phyloP scores from a whole-genome alignment of 805 yeast species.

The Candida andamanensis region DNA sequence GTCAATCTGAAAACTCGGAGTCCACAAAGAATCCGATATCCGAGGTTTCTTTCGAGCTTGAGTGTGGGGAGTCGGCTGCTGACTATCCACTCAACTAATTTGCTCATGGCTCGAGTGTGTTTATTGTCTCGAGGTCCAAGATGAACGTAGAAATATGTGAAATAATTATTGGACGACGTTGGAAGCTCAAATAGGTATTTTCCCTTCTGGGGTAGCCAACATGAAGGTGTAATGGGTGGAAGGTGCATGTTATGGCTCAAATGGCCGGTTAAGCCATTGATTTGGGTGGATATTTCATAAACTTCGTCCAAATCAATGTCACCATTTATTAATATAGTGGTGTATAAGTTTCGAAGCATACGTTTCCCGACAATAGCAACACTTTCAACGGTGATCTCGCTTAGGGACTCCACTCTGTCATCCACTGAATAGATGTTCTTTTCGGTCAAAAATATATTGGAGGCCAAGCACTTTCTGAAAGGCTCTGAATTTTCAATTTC shows the following conservation, averaged over 20 bases:
- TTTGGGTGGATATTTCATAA: slow-evolving; percentile 2
- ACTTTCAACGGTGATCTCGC: slow-evolving; percentile 36
- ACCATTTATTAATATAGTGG: slow-evolving; percentile 8
- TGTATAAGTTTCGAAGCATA: slow-evolving; percentile 4
- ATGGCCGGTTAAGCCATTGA: slow-evolving; percentile 6
- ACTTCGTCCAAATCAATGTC: slow-evolving; percentile 2
- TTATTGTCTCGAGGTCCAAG: slow-evolving; percentile 7
- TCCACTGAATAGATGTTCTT: slow-evolving; percentile 50
- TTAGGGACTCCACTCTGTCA: slow-evolving; percentile 52
- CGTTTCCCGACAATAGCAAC: slow-evolving; percentile 5
- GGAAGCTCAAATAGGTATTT: slow-evolving; percentile 1
- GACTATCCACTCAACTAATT: slow-evolving; percentile 6
- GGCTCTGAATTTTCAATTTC: slow-evolving; percentile 41
- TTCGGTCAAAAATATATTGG: slow-evolving; percentile 50
- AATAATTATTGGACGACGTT: neutral
- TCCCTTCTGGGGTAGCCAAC: neutral
- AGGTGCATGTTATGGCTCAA: neutral
- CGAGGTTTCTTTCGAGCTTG: slow-evolving; percentile 6
- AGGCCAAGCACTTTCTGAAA: slow-evolving; percentile 44
- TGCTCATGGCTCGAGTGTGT: slow-evolving; percentile 5
- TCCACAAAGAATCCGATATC: slow-evolving; percentile 8
- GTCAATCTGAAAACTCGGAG: slow-evolving; percentile 7
- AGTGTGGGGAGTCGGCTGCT: slow-evolving; percentile 1
- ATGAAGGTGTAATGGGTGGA: neutral
- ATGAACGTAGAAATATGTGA: slow-evolving; percentile 5